Conservation (phyloP, 148 eudicot species). For the Silene latifolia region DNA sequence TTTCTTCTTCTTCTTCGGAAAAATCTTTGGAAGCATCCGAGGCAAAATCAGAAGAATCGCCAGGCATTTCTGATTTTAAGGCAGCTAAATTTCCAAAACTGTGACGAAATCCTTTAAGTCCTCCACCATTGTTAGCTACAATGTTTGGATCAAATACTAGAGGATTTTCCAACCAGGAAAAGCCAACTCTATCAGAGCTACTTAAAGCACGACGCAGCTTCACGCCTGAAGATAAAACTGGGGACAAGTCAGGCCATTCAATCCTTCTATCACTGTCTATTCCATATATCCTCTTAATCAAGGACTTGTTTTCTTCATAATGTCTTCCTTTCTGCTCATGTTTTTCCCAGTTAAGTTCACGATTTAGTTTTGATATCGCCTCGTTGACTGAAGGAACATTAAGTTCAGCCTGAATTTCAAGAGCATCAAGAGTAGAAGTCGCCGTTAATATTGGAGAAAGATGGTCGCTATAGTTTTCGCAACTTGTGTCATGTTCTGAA, state of each 20-base stretch:
- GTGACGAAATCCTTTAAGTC: constrained; percentile 46
- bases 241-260: constrained; percentile 65
- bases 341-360: constrained; percentile 14
- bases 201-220: constrained; percentile 56
- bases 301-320: constrained; percentile 30
- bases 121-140: constrained; percentile 23
- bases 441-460: constrained; percentile 62
- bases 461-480: constrained; percentile 76
- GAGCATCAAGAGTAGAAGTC: constrained; percentile 49
- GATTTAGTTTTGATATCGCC: constrained; percentile 14
- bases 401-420: constrained; percentile 32
- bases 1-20: constrained; percentile 46
- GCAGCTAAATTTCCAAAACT: constrained; percentile 53
- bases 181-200: constrained; percentile 48
- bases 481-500: constrained; percentile 37
- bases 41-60: constrained; percentile 34
- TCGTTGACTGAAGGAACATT: constrained; percentile 31
- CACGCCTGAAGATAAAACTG: constrained; percentile 33
- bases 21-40: constrained; percentile 45
- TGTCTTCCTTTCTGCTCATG: constrained; percentile 21
- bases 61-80: constrained; percentile 39
- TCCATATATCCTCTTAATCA: constrained; percentile 47
- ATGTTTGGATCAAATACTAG: constrained; percentile 32
- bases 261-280: constrained; percentile 49
- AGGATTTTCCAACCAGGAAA: constrained; percentile 41